Conservation (phyloP, 1,284 basidiomycete species). For the Coniferiporia sulphurascens region DNA sequence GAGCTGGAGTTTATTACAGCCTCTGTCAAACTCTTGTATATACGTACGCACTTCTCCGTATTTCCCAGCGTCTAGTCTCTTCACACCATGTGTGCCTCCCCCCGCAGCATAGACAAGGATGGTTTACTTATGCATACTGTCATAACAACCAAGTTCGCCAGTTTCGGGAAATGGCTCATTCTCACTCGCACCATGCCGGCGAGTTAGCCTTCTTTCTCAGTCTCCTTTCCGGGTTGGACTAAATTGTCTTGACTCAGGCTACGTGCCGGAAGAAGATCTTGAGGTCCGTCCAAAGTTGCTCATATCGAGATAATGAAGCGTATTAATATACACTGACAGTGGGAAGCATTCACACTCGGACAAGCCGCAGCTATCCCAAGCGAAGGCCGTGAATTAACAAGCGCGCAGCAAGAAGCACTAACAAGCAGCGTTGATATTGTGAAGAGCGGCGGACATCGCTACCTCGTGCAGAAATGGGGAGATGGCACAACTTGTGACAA, state of each 20-base stretch:
- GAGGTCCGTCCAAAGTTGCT: conserved; percentile 37
- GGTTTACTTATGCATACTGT: conserved; percentile 97
- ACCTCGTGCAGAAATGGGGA: conserved; percentile 87
- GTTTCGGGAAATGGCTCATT: conserved; percentile 72
- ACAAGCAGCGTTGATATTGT: conserved; percentile 69
- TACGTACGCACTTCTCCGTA: conserved; percentile 53
- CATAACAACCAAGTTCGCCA: conserved; percentile 87
- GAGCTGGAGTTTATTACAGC: conserved; percentile 76
- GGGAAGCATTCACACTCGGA: conserved; percentile 77
- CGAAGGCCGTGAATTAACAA: conserved; percentile 57
- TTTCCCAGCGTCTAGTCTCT: conserved; percentile 16
- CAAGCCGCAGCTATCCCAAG: conserved; percentile 58
- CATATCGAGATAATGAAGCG: conserved; percentile 18
- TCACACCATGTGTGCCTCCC: conserved; percentile 16
- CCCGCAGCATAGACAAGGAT: conserved; percentile 72
- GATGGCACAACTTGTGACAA: conserved; percentile 91
- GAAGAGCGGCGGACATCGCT: conserved; percentile 73
- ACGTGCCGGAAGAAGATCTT: conserved; percentile 76
- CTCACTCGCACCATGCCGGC: conserved; percentile 64
- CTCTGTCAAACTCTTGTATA: conserved; percentile 70
- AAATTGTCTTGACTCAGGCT: conserved; percentile 37
- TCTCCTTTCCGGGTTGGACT: conserved; percentile 19
- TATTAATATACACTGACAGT: conserved; percentile 39
- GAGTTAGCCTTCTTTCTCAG: conserved; percentile 26
- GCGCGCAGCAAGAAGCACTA: conserved; percentile 55